phyloP scores from a whole-genome alignment of 257 asterid genomes.

The Nicotiana otophora region DNA sequence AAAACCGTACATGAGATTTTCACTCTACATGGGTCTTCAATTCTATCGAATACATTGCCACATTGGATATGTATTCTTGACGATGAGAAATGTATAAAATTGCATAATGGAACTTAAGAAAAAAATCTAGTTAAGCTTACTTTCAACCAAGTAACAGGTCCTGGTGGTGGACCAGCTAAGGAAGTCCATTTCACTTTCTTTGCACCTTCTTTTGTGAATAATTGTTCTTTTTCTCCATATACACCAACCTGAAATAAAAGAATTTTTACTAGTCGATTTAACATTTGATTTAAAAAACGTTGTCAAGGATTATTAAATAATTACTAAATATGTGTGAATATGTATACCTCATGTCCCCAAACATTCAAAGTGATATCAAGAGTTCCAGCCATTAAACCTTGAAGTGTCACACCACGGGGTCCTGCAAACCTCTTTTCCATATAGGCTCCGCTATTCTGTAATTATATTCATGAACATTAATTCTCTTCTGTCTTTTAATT shows the following conservation, averaged over 20 bases:
- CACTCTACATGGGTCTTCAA: too few relatives aligned
- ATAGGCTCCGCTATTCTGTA: constrained; percentile 90
- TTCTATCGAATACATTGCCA: too few relatives aligned
- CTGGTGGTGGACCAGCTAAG: constrained; percentile 10
- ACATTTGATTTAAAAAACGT: not conserved
- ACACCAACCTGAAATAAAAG: constrained; percentile 48
- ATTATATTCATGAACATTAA: not conserved
- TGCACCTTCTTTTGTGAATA: constrained; percentile 60
- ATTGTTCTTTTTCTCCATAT: constrained; percentile 45
- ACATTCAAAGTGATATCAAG: constrained; percentile 60
- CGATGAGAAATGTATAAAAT: too few relatives aligned
- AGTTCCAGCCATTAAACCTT: constrained; percentile 86
- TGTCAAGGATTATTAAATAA: too few relatives aligned
- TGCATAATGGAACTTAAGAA: not conserved
- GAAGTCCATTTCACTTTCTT: constrained; percentile 52
- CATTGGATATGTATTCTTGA: too few relatives aligned
- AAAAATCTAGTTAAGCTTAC: constrained; percentile 24
- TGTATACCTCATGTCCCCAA: constrained; percentile 69
- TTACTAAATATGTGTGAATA: not conserved
- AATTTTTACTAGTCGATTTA: not conserved
- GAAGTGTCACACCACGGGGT: constrained; percentile 56
- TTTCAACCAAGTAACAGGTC: constrained; percentile 93
- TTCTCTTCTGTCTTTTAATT: not conserved
- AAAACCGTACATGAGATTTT: too few relatives aligned
- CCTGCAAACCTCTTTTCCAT: constrained; percentile 98